A percentile compares a stretch with the other conserved stretches of the same genome.
Evolutionary conservation across 83 land plant genomes (phyloP).

Genomic region (Diphasiastrum complanatum): DNA sequence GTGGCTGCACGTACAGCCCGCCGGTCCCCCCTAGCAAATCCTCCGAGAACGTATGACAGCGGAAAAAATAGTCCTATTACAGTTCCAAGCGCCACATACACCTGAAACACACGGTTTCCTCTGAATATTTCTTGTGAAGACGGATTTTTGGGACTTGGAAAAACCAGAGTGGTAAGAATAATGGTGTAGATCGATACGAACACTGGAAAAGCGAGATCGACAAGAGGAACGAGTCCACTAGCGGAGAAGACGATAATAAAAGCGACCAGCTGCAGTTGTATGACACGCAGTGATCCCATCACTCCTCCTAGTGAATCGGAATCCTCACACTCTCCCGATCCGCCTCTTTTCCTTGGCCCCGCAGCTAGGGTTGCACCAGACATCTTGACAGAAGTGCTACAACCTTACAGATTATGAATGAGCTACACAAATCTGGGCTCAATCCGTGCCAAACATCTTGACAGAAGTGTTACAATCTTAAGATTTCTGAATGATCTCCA

Average conservation of each 20-base stretch:
- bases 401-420: too few species aligned
- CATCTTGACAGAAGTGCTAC: too few species aligned
- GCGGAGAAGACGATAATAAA: constrained; percentile 96
- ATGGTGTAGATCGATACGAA: constrained; percentile 51
- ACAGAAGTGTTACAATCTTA: too few species aligned
- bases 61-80: constrained; percentile 75
- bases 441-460: too few species aligned
- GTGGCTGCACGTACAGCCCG: constrained; percentile 71
- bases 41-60: constrained; percentile 81
- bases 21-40: constrained; percentile 88
- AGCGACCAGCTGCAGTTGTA: constrained; percentile 87
- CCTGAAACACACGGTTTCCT: constrained; percentile 52
- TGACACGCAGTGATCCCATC: constrained; percentile 84
- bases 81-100: constrained; percentile 69
- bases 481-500: too few species aligned
- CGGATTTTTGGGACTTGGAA: constrained; percentile 32
- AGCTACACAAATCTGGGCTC: too few species aligned
- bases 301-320: constrained; percentile 35
- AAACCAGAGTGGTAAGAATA: constrained; percentile 52
- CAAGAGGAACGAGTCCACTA: constrained; percentile 76
- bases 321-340: constrained; percentile 13
- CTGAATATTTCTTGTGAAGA: constrained; percentile 44
- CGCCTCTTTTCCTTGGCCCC: background rate
- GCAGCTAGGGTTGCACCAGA: constrained; percentile 28
- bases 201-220: constrained; percentile 70